Conservation (phyloP, 352 stramenopile genomes). For the Poterioochromonas sp. region DNA sequence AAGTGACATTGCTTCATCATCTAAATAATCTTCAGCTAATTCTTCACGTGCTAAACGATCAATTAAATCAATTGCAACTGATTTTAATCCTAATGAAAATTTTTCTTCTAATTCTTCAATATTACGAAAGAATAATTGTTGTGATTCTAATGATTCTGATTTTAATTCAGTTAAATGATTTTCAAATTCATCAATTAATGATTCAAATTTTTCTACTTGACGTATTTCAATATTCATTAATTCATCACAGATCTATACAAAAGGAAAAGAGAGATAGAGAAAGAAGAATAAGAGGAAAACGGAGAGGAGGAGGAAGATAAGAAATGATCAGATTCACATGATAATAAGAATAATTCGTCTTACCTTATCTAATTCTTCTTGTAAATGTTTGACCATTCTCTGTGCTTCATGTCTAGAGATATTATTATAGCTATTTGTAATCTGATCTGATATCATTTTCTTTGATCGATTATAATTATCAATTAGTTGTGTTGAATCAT, state of each 20-base stretch:
- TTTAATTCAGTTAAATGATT: conserved; percentile 68
- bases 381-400: conserved; percentile 32
- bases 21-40: conserved; percentile 34
- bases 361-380: conserved; percentile 35
- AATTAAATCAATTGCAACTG: conserved; percentile 45
- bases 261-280: conserved; percentile 46
- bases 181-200: conserved; percentile 60
- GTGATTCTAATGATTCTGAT: conserved; percentile 68
- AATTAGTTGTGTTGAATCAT: conserved; percentile 60
- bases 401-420: conserved; percentile 22
- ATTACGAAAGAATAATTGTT: conserved; percentile 73
- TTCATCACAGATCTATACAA: conserved; percentile 46
- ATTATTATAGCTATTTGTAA: not conserved
- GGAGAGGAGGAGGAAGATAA: not conserved
- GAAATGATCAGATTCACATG: not conserved
- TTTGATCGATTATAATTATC: conserved; percentile 62
- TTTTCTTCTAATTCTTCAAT: conserved; percentile 78
- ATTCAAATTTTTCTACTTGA: conserved; percentile 61
- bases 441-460: conserved; percentile 48
- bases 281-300: not conserved
- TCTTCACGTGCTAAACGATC: conserved; percentile 35
- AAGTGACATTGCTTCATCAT: conserved; percentile 41
- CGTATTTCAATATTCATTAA: conserved; percentile 50
- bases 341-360: not conserved
- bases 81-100: conserved; percentile 71